These are phyloP conservation scores for Phaeosphaeriaceae sp. DNA, from an alignment of 2,329 filamentous ascomycete genomes.

Conservation along the genomic window DNA sequence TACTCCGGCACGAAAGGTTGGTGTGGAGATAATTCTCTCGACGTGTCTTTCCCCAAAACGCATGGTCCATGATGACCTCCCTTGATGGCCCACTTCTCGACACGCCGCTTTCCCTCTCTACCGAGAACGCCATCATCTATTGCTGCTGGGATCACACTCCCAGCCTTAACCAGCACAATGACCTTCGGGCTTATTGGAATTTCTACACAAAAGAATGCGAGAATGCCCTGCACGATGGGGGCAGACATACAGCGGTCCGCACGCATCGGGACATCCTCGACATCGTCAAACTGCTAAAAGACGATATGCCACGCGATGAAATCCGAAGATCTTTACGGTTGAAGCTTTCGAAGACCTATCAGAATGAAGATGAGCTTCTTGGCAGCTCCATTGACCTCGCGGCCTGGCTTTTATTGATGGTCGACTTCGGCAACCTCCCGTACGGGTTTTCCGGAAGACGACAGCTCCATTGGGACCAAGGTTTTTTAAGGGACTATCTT, in stretches of 20 bases:
- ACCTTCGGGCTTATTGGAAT: constrained; percentile 13
- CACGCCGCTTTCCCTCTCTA: too few relatives aligned
- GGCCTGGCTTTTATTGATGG: constrained; percentile 19
- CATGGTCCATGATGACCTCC: too few relatives aligned
- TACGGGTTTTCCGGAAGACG: constrained; percentile 12
- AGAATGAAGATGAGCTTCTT: constrained; percentile 14
- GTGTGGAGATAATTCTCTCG: too few relatives aligned
- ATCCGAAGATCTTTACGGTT: constrained; percentile 5
- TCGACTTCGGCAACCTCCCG: constrained; percentile 12
- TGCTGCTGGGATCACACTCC: too few relatives aligned
- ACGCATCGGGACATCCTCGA: constrained; percentile 28
- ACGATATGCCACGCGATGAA: constrained; percentile 1
- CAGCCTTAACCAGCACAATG: too few relatives aligned
- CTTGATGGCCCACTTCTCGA: too few relatives aligned
- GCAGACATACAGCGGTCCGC: constrained; percentile 15
- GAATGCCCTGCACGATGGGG: constrained; percentile 21
- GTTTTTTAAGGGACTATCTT: constrained; percentile 7
- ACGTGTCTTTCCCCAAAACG: too few relatives aligned
- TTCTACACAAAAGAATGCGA: constrained; percentile 24
- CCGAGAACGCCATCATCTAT: too few relatives aligned
- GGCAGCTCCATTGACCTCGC: constrained; percentile 22
- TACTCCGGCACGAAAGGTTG: too few relatives aligned
- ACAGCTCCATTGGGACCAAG: constrained; percentile 10
- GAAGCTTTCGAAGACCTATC: constrained; percentile 10
- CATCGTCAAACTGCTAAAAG: constrained; percentile 11